Conservation (phyloP, 192 early-diverging fungal species). For the Gigaspora rosea region DNA sequence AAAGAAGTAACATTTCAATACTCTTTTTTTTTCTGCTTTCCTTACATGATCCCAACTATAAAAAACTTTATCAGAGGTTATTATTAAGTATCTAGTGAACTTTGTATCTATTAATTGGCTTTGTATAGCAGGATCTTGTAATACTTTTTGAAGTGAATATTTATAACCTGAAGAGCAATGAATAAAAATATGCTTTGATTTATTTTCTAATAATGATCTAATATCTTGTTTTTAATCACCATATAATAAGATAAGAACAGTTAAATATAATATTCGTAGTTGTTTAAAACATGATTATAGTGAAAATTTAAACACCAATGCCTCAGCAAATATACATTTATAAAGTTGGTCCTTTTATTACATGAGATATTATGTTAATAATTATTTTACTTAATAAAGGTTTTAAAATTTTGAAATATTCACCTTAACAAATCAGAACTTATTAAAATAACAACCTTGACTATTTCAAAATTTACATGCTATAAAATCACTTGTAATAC, state of each 20-base stretch:
- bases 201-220: slow-evolving; percentile 80
- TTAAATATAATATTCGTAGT: no score
- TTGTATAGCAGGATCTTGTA: no score
- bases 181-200: slow-evolving; percentile 84
- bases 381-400: not conserved
- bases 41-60: slow-evolving; percentile 88
- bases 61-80: slow-evolving; percentile 88
- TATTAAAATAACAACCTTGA: slow-evolving; percentile 94
- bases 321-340: slow-evolving; percentile 82
- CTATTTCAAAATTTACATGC: slow-evolving; percentile 88
- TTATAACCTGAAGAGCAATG: slow-evolving; percentile 97
- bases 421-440: slow-evolving; percentile 93
- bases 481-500: slow-evolving; percentile 83
- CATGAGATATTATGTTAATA: not conserved
- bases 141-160: no score
- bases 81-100: slow-evolving; percentile 83
- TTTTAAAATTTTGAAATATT: no score
- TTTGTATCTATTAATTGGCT: slow-evolving; percentile 95
- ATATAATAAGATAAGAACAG: no score
- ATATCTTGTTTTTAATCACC: slow-evolving; percentile 68
- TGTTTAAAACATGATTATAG: no score
- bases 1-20: no score
- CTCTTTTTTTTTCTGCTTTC: slow-evolving; percentile 82
- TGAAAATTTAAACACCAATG: slow-evolving; percentile 57
- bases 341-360: slow-evolving; percentile 80